A percentile compares a stretch with the other conserved stretches of the same genome.
Evolutionary conservation across 352 stramenopile genomes (phyloP).

Genomic region (Phytopythium ostracodes): DNA sequence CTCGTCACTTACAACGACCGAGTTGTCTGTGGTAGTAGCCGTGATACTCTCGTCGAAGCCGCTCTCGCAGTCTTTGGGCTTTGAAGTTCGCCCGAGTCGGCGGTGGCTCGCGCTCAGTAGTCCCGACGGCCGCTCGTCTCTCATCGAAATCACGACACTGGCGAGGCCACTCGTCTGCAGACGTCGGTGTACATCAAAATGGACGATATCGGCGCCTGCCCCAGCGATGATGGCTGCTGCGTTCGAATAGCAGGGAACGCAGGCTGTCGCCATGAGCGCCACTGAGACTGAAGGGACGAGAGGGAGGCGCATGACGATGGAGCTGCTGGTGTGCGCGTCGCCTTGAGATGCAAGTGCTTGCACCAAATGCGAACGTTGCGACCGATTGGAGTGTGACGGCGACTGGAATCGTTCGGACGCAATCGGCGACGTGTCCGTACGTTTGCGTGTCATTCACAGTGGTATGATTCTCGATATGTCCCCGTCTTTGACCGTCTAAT

Average conservation of each 20-base stretch:
- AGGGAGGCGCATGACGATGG: neutral
- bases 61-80: constrained; percentile 5
- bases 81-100: neutral
- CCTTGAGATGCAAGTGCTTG: too few relatives aligned
- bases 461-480: neutral
- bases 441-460: neutral
- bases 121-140: constrained; percentile 13
- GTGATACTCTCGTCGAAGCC: neutral
- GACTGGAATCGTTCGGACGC: neutral
- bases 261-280: neutral
- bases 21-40: neutral
- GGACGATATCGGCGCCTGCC: neutral
- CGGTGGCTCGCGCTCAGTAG: neutral
- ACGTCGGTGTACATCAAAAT: constrained; percentile 13
- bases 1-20: neutral
- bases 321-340: too few relatives aligned
- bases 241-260: neutral
- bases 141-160: constrained; percentile 35
- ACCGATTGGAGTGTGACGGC: neutral
- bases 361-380: neutral
- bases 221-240: neutral
- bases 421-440: neutral
- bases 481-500: neutral
- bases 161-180: constrained; percentile 13
- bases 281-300: neutral